Evolutionary conservation across 2,329 filamentous ascomycete genomes (phyloP), one percentile per base, ranked within the genome.

Genomic region (Pseudocercospora fijiensis): DNA sequence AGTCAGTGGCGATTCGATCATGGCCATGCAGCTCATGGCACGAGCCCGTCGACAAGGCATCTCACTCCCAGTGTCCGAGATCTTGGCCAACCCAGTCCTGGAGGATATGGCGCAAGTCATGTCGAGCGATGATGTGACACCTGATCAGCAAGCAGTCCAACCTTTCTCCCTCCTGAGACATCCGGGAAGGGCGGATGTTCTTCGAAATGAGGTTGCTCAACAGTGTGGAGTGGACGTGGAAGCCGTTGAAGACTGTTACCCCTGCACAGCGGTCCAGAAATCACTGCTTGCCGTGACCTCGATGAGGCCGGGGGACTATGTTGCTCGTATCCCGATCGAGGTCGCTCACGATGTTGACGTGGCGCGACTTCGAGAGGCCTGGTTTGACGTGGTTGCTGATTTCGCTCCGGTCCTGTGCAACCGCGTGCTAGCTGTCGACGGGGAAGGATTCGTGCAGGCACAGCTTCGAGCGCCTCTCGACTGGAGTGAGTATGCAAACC

Each of bases 241-340:
- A 0, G 64, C 69, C 18, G 67, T 78, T n/a, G 80, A 84, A 56
- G 84, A 86, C 63, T 72, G 83, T 0, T 86, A 84, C 60, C 83
- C 84, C 1, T 60, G 57, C 20, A 66, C 66, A 5, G 18, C 64
- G 0, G 13, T 64, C 11, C 65, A 67, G 33, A 71, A 68, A n/a
- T 57, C 55, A 3, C 43, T 86, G 1, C 81, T 86, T 76, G 82
- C 83, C 0, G 71, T 86, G 5, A 83, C 83, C 2, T 77, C 79
- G 59, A 83, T 83, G 69, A 76, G 81, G 24, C 77, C 78, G 30
- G 83, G 82, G 33, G 80, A 82, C 0, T 86, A 86, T 47, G 78
- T 86, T 2, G 81, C 82, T 1, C 82, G 82, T 26, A 58, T 37
- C 16, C 61, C 62, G 3, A 24, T 62, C 9, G 30, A 60, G n/a